phyloP scores from a whole-genome alignment of 164 flowering plant species.

The Chloranthus sessilifolius region DNA sequence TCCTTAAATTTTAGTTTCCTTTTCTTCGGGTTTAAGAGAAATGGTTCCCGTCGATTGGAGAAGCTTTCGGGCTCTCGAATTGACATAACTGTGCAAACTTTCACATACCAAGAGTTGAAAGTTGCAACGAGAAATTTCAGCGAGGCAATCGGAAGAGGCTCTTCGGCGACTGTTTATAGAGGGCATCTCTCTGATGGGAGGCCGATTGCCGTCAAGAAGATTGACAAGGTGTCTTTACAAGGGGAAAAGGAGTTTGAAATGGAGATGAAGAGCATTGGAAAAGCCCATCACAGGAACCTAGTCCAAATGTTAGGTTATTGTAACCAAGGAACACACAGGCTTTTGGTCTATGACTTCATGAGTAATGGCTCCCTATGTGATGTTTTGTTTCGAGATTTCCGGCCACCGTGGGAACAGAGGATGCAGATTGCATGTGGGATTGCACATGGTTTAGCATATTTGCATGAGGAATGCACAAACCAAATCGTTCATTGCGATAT shows the following conservation, averaged over 20 bases:
- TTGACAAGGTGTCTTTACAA: constrained; percentile 50
- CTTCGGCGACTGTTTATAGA: constrained; percentile 76
- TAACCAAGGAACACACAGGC: constrained; percentile 53
- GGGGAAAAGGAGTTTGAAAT: constrained; percentile 84
- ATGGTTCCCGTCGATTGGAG: no score
- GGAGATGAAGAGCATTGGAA: constrained; percentile 83
- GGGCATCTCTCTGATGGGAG: constrained; percentile 61
- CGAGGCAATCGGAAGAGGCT: constrained; percentile 68
- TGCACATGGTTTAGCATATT: constrained; percentile 83
- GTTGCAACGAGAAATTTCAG: constrained; percentile 61
- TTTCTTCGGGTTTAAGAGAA: no score
- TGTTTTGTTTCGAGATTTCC: constrained; percentile 60
- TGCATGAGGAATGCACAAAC: constrained; percentile 73
- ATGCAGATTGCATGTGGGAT: constrained; percentile 74
- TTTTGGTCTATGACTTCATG: constrained; percentile 90
- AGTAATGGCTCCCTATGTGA: constrained; percentile 72
- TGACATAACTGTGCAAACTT: no score
- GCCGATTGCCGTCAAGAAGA: constrained; percentile 77
- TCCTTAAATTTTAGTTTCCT: no score
- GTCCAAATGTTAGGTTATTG: constrained; percentile 77
- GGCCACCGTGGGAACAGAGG: constrained; percentile 81
- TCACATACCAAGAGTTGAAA: constrained; percentile 53
- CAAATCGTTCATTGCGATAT: constrained; percentile 89
- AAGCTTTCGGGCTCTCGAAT: no score
- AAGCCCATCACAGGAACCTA: constrained; percentile 77